Percentiles rank a stretch among this genome's conserved stretches.
These are phyloP conservation scores for Camillea tinctor DNA, from an alignment of 2,329 filamentous ascomycete species.

Conservation along the genomic window DNA sequence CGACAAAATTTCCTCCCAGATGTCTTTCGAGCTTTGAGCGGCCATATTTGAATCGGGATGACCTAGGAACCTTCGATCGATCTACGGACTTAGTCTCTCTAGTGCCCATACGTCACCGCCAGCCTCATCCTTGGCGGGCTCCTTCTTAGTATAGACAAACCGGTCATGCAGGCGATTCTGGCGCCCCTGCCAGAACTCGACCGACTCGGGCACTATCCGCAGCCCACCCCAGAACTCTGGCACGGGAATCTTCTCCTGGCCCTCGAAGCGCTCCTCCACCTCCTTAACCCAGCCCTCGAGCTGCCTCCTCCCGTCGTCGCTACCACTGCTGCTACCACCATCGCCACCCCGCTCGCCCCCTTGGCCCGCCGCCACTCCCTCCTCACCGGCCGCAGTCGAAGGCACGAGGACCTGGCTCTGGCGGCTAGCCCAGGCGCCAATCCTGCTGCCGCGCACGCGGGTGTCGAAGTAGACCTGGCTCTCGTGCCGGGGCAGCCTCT, in stretches of 20 bases:
- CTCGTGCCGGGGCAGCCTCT: conserved; percentile 67
- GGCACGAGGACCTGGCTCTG: conserved; percentile 74
- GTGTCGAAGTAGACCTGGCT: conserved; percentile 68
- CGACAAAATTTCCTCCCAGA: neutral
- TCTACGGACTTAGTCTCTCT: conserved; percentile 70
- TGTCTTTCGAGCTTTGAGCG: conserved; percentile 3
- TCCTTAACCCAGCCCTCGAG: conserved; percentile 77
- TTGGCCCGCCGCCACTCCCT: conserved; percentile 21
- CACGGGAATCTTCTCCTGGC: conserved; percentile 76
- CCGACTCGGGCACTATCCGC: conserved; percentile 76
- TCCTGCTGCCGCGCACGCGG: conserved; percentile 72
- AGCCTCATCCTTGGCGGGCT: conserved; percentile 36
- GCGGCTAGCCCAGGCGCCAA: conserved; percentile 91
- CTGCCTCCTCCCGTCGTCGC: conserved; percentile 67
- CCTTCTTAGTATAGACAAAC: conserved; percentile 74
- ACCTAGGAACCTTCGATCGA: neutral
- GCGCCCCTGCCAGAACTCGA: conserved; percentile 97
- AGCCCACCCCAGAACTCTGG: conserved; percentile 94
- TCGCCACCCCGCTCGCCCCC: neutral
- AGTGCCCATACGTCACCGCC: conserved; percentile 60
- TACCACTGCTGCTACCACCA: conserved; percentile 30
- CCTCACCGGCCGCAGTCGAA: conserved; percentile 33
- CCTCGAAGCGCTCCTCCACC: conserved; percentile 72
- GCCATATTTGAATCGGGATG: neutral
- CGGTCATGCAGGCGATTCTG: conserved; percentile 90